Percentiles rank a stretch among this genome's conserved stretches.
phyloP scores from a whole-genome alignment of 2,329 filamentous ascomycete species.

The Neofusicoccum sp. region DNA sequence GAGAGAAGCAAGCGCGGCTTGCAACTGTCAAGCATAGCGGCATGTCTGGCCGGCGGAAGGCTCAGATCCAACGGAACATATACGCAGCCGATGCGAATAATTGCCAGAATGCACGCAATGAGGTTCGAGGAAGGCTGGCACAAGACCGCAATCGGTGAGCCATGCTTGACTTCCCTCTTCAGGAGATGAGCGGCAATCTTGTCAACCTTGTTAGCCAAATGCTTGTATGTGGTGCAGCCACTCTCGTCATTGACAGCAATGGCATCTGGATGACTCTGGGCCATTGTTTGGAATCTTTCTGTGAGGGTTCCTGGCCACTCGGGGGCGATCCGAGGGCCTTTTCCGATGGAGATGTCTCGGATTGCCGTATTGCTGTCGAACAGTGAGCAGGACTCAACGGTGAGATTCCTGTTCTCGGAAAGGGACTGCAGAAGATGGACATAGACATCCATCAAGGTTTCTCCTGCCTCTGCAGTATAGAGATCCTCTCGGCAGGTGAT shows the following conservation, averaged over 20 bases:
- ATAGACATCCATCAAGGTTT: slow-evolving; percentile 30
- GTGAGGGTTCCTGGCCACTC: too few species aligned
- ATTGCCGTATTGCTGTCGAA: neutral
- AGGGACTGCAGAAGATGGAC: slow-evolving; percentile 27
- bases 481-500: slow-evolving; percentile 34
- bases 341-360: too few species aligned
- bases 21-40: slow-evolving; percentile 14
- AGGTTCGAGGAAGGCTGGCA: slow-evolving; percentile 41
- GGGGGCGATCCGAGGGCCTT: too few species aligned
- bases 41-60: neutral
- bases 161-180: neutral
- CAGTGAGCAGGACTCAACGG: neutral
- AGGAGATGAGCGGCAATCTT: slow-evolving; percentile 38
- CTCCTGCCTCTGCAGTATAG: slow-evolving; percentile 32
- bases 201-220: slow-evolving; percentile 38
- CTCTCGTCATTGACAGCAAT: slow-evolving; percentile 34
- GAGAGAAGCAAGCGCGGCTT: neutral
- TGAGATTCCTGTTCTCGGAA: neutral
- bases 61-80: slow-evolving; percentile 28
- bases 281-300: too few species aligned
- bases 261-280: neutral
- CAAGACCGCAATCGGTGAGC: slow-evolving; percentile 42
- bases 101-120: slow-evolving; percentile 34
- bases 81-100: slow-evolving; percentile 22
- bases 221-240: slow-evolving; percentile 37